Base-by-base conservation (phyloP, 2,329 filamentous ascomycete species). In the Fragosphaeria purpurea region DNA sequence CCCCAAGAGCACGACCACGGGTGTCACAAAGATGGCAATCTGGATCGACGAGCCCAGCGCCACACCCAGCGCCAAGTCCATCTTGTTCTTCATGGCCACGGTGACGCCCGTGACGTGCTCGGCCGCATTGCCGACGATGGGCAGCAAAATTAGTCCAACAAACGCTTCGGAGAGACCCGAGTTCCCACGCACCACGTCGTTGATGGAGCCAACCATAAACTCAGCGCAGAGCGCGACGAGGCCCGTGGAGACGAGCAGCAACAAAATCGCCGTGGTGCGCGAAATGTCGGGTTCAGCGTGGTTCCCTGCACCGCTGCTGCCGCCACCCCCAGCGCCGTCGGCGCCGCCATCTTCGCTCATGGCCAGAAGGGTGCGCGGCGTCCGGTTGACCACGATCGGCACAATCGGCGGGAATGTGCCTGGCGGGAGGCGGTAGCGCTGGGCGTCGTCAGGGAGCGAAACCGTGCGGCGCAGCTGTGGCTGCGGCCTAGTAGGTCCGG, bases 21-120 rank as follows among this genome's bases (percentile, higher is more conserved):
- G 80, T 1, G 77, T 77, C 2, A 83, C 74, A 54, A 81, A 79
- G 0, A 83, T 67, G 0, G 78, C 74, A 48, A 83, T 82, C 58
- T 83, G 80, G 51, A 83, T 81, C 0, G 72, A 73, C 8, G 74
- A 79, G 5, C 79, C 79, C 4, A 82, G 69, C 0, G 79, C 77
- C 6, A 82, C 78, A 31, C 75, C 77, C 7, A 37, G 7, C 7
- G 35, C 35, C 35, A 37, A 11, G 35, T 37, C 35, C 35, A 37
- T 37, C 35, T 37, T 37, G 35, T 37, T 37, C 35, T 37, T 37
- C 35, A 37, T 37, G 35, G 35, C 35, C 7, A 37, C 35, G 35
- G 35, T 37, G 35, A 37, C 35, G 35, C 35, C 35, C 7, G 35
- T 37, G 35, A 37, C 35, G 35, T 37, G 35, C 35, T 37, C 35